phyloP scores from a whole-genome alignment of 495 filamentous ascomycete species.

The Xylaria flabelliformis region DNA sequence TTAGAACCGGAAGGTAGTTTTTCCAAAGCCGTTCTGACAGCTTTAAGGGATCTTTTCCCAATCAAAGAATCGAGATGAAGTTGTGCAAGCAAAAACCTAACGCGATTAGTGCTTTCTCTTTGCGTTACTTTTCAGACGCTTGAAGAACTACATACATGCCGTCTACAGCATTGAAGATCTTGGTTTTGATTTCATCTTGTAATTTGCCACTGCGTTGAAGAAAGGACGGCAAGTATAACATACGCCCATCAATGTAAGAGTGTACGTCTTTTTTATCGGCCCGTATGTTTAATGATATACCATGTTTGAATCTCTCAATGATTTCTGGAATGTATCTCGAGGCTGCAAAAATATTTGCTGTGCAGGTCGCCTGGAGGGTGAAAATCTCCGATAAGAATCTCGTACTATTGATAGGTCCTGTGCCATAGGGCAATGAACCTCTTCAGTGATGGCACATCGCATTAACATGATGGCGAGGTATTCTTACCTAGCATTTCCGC shows the following conservation, averaged over 20 bases:
- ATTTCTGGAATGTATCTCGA: conserved; percentile 48
- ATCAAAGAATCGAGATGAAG: conserved; percentile 56
- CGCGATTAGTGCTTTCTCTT: conserved; percentile 41
- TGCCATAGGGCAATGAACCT: too few relatives aligned
- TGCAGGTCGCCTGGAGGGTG: conserved; percentile 32
- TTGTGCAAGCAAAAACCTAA: conserved; percentile 61
- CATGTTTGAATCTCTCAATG: conserved; percentile 20
- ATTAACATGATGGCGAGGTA: too few relatives aligned
- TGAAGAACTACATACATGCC: conserved; percentile 51
- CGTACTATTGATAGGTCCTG: too few relatives aligned
- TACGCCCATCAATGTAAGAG: conserved; percentile 40
- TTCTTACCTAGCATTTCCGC: too few relatives aligned
- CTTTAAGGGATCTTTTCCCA: conserved; percentile 40
- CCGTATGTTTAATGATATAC: conserved; percentile 42
- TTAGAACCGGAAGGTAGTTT: too few relatives aligned
- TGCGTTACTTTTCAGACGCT: background rate
- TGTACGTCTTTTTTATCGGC: conserved; percentile 47
- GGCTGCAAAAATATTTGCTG: conserved; percentile 48
- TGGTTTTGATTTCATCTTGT: conserved; percentile 40
- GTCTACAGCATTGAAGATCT: conserved; percentile 40
- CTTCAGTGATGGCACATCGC: too few relatives aligned
- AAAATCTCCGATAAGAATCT: conserved; percentile 37
- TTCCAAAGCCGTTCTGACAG: conserved; percentile 44
- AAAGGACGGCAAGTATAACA: conserved; percentile 34
- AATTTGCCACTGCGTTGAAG: conserved; percentile 32